These are phyloP conservation scores for Macrophomina tecta DNA, from an alignment of 2,329 filamentous ascomycete species.

Conservation along the genomic window DNA sequence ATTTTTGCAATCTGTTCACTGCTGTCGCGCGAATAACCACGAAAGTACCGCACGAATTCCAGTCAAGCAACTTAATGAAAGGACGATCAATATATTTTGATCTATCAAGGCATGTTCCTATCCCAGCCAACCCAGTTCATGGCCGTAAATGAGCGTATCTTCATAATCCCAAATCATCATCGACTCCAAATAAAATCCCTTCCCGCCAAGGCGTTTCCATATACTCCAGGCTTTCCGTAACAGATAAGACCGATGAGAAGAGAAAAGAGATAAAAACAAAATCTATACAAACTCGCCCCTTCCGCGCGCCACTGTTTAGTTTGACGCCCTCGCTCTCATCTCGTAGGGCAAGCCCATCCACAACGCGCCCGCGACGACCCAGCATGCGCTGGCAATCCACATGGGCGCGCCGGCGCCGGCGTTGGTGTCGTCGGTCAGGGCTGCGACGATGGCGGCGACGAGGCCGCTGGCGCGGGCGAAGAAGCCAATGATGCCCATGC, in stretches of 20 bases:
- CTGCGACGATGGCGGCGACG: slow-evolving; percentile 69
- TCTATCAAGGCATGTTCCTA: neutral
- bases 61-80: neutral
- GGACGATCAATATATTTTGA: neutral
- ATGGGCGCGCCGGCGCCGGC: slow-evolving; percentile 48
- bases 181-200: neutral
- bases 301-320: neutral
- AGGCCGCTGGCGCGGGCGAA: slow-evolving; percentile 72
- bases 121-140: neutral
- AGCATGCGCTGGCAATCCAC: slow-evolving; percentile 50
- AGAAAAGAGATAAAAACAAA: neutral
- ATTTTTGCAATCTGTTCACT: too few species aligned
- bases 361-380: slow-evolving; percentile 51
- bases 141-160: neutral
- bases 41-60: too few species aligned
- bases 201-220: too few species aligned
- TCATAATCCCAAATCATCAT: neutral
- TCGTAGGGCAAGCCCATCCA: slow-evolving; percentile 52
- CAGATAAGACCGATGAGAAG: neutral
- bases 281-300: neutral
- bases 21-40: too few species aligned
- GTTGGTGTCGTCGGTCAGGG: slow-evolving; percentile 49
- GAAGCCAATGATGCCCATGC: slow-evolving; percentile 73
- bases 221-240: neutral
- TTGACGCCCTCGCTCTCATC: slow-evolving; percentile 39